These are phyloP conservation scores for Chlorophyllum brunneum DNA, from an alignment of 768 basidiomycete genomes.

Conservation along the genomic window DNA sequence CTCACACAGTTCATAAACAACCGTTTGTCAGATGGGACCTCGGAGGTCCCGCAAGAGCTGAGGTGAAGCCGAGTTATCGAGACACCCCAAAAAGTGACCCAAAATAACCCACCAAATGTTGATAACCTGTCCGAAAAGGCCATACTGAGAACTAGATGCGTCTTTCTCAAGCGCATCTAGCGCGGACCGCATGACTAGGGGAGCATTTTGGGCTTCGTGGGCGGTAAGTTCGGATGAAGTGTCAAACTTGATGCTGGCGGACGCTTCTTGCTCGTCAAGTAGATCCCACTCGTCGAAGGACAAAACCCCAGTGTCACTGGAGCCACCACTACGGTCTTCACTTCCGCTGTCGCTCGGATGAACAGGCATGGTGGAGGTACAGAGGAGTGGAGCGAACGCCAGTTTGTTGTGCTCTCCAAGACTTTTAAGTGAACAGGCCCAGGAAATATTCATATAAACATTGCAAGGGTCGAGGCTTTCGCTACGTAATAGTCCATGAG, in stretches of 20 bases:
- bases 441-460: no score
- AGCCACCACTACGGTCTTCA: no score
- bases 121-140: slow-evolving; percentile 51
- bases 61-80: background rate
- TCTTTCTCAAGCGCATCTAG: slow-evolving; percentile 25
- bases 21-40: slow-evolving; percentile 43
- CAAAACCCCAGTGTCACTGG: background rate
- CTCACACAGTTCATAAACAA: slow-evolving; percentile 68
- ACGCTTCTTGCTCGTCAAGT: slow-evolving; percentile 19
- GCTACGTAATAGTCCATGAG: no score
- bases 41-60: slow-evolving; percentile 31
- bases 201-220: slow-evolving; percentile 44
- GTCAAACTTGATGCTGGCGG: slow-evolving; percentile 15
- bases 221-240: slow-evolving; percentile 16
- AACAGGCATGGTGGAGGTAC: no score
- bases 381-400: no score
- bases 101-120: slow-evolving; percentile 45
- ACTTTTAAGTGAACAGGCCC: no score
- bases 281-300: slow-evolving; percentile 25
- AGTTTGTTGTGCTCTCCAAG: no score
- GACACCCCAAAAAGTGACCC: background rate
- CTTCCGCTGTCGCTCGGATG: no score
- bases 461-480: no score
- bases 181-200: slow-evolving; percentile 49
- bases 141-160: slow-evolving; percentile 46